Conservation (phyloP, 2,329 filamentous ascomycete genomes). For the Pezicula neosporulosa region DNA sequence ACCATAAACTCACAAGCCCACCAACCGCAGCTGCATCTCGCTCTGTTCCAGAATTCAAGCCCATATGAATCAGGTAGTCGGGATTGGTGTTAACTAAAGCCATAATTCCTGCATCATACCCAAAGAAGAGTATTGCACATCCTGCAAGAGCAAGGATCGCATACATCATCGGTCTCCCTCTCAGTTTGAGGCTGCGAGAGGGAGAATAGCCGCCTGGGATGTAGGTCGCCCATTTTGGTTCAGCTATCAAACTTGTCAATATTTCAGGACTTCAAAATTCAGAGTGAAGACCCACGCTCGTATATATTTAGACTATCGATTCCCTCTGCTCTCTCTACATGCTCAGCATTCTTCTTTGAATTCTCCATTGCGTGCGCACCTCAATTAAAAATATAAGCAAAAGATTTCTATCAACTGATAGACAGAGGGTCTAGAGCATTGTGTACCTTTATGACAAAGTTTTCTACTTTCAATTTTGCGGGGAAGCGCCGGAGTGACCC, state of each 20-base stretch:
- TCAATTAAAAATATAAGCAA: too few relatives aligned
- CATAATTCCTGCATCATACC: slow-evolving; percentile 22
- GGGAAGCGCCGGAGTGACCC: too few relatives aligned
- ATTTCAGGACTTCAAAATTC: slow-evolving; percentile 41
- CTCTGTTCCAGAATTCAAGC: slow-evolving; percentile 10
- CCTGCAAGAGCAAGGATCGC: slow-evolving; percentile 1
- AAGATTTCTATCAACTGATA: too few relatives aligned
- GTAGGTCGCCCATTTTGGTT: slow-evolving; percentile 1
- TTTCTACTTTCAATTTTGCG: too few relatives aligned
- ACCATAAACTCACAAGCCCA: slow-evolving; percentile 25
- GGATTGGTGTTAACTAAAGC: slow-evolving; percentile 24
- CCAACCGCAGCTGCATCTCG: slow-evolving; percentile 22
- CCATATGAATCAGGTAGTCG: slow-evolving; percentile 22
- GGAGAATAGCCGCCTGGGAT: slow-evolving; percentile 4
- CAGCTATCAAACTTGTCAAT: neutral
- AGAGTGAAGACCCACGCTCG: too few relatives aligned
- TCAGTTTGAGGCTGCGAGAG: slow-evolving; percentile 1
- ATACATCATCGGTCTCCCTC: slow-evolving; percentile 3
- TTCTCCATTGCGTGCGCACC: too few relatives aligned
- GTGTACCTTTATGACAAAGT: too few relatives aligned
- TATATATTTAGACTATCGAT: too few relatives aligned
- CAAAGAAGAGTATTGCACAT: slow-evolving; percentile 14
- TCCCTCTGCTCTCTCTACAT: too few relatives aligned
- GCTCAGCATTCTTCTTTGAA: too few relatives aligned
- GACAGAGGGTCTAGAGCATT: too few relatives aligned